Evolutionary conservation across 1,139 yeast species (phyloP).

Genomic region (Kazachstania sp.): DNA sequence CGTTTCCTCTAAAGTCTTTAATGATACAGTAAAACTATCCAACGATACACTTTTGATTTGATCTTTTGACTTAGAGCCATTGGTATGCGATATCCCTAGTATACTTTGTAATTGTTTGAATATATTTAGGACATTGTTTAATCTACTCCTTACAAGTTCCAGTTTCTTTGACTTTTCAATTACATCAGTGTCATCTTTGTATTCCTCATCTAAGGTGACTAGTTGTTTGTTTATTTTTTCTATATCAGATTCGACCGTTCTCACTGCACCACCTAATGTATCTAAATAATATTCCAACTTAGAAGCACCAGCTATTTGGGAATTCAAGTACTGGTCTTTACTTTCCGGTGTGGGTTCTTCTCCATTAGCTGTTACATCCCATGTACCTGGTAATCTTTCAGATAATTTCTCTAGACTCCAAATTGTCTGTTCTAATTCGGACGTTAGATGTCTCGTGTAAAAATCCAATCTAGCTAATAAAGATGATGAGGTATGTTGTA

Average conservation of each 20-base stretch:
- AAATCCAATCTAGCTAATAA: constrained; percentile 54
- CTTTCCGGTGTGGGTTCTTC: background rate
- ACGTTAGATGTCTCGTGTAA: constrained; percentile 48
- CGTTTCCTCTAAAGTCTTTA: constrained; percentile 37
- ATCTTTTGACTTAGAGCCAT: constrained; percentile 6
- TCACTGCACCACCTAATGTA: constrained; percentile 48
- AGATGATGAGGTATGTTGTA: constrained; percentile 34
- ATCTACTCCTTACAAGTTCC: constrained; percentile 38
- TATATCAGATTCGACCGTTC: constrained; percentile 46
- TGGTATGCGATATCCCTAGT: constrained; percentile 21
- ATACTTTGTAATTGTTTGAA: constrained; percentile 39
- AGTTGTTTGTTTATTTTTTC: constrained; percentile 30
- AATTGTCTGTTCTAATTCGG: constrained; percentile 43
- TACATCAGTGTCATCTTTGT: constrained; percentile 22
- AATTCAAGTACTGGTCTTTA: background rate
- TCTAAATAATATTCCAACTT: constrained; percentile 58
- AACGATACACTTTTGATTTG: constrained; percentile 7
- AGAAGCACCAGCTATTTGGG: constrained; percentile 27
- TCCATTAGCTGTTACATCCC: constrained; percentile 9
- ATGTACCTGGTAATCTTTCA: constrained; percentile 24
- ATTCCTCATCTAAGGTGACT: constrained; percentile 13
- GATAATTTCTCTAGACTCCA: constrained; percentile 35
- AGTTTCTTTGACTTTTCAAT: constrained; percentile 40
- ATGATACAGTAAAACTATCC: constrained; percentile 35
- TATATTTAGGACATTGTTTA: constrained; percentile 38